phyloP scores from a whole-genome alignment of 2,329 filamentous ascomycete genomes.

The Pseudogymnoascus sp. region DNA sequence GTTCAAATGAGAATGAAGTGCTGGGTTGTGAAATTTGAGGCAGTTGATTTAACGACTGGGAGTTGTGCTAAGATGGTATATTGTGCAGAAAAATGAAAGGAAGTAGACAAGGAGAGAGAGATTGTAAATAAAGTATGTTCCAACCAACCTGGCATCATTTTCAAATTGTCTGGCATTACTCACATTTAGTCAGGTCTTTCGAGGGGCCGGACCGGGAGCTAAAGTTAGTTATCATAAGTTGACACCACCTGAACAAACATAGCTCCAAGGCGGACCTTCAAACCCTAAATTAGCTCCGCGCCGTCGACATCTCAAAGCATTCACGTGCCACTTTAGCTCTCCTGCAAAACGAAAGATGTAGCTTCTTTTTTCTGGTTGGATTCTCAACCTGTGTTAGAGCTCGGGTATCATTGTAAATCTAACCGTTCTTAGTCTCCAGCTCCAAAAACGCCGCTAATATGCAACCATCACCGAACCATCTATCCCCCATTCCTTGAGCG shows the following conservation, averaged over 20 bases:
- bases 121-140: background rate
- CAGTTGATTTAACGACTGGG: background rate
- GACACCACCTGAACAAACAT: background rate
- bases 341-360: background rate
- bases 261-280: background rate
- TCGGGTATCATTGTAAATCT: conserved; percentile 5
- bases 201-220: background rate
- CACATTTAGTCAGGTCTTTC: background rate
- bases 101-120: background rate
- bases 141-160: background rate
- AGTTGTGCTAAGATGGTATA: background rate
- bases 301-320: background rate
- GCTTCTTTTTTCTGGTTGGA: conserved; percentile 1
- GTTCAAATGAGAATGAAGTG: background rate
- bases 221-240: background rate
- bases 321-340: background rate
- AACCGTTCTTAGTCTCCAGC: background rate
- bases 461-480: background rate
- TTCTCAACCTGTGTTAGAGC: conserved; percentile 1
- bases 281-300: conserved; percentile 1
- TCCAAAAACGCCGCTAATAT: conserved; percentile 2
- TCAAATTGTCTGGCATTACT: background rate
- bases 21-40: background rate
- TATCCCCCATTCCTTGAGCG: background rate
- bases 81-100: background rate